Percentiles rank a stretch among this genome's conserved stretches.
phyloP scores from a whole-genome alignment of 2,329 filamentous ascomycete genomes.

The Arthrobotrys entomopaga region DNA sequence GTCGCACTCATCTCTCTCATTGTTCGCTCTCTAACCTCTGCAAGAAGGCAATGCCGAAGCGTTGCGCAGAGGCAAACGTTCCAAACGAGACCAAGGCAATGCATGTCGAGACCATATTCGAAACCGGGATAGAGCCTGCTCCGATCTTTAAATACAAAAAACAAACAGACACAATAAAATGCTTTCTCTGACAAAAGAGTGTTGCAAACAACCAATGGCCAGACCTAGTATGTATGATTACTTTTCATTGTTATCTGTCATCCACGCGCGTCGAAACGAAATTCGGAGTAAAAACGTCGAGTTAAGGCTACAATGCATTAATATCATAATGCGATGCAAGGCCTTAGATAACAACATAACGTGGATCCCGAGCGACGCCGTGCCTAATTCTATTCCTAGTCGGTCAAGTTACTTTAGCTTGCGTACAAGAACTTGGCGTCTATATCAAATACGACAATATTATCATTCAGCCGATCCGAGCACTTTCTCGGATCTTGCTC shows the following conservation, averaged over 20 bases:
- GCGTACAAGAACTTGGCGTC: background rate
- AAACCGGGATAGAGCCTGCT: conserved; percentile 34
- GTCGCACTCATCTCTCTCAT: background rate
- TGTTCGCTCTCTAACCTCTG: conserved; percentile 10
- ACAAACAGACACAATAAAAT: conserved; percentile 17
- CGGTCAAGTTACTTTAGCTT: background rate
- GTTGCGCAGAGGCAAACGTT: no score
- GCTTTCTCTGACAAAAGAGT: background rate
- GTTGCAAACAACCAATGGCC: no score
- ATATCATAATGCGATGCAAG: no score
- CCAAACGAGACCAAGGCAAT: background rate
- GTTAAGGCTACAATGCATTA: no score
- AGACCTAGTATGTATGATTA: no score
- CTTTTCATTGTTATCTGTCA: no score
- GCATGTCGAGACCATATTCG: conserved; percentile 20
- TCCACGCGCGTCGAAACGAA: no score
- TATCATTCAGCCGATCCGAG: background rate
- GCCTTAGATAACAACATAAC: background rate
- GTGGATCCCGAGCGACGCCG: background rate
- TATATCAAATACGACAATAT: background rate
- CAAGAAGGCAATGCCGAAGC: no score
- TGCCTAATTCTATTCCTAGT: conserved; percentile 4
- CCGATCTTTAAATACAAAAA: conserved; percentile 2
- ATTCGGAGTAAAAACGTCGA: no score
- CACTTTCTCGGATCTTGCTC: background rate